phyloP scores from a whole-genome alignment of 2,329 filamentous ascomycete genomes.

The Neoascochyta sp. region DNA sequence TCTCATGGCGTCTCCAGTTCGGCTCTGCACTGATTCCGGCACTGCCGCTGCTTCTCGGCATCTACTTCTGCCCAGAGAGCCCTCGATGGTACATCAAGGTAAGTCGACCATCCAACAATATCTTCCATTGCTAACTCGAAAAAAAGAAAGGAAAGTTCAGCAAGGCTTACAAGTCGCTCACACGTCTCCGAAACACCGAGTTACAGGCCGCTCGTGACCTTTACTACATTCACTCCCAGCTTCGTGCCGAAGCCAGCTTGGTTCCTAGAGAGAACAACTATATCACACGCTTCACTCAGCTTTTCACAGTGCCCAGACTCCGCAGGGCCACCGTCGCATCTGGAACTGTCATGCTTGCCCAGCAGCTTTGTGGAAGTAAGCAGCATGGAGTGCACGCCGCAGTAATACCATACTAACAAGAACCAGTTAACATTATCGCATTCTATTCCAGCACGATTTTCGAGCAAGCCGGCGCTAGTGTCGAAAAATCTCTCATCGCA shows the following conservation, averaged over 20 bases:
- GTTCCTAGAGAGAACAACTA: constrained; percentile 22
- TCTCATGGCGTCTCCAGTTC: constrained; percentile 21
- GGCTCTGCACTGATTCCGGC: constrained; percentile 22
- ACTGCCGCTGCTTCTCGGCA: constrained; percentile 12
- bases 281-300: constrained; percentile 46
- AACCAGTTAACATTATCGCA: constrained; percentile 44
- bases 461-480: constrained; percentile 41
- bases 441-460: constrained; percentile 52
- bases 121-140: background rate
- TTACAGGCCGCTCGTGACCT: constrained; percentile 43
- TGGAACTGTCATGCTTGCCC: constrained; percentile 68
- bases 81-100: constrained; percentile 23
- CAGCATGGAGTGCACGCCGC: no score
- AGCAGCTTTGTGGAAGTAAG: constrained; percentile 54
- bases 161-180: constrained; percentile 37
- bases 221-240: constrained; percentile 41
- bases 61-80: constrained; percentile 45
- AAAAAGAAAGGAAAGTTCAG: constrained; percentile 37
- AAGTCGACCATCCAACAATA: no score
- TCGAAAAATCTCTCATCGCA: constrained; percentile 44
- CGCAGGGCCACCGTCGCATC: constrained; percentile 70
- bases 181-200: constrained; percentile 30
- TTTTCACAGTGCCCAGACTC: constrained; percentile 64
- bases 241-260: constrained; percentile 24
- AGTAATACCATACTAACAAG: no score